Evolutionary conservation across 768 basidiomycete species (phyloP).

Genomic region (Tulasnella calospora): DNA sequence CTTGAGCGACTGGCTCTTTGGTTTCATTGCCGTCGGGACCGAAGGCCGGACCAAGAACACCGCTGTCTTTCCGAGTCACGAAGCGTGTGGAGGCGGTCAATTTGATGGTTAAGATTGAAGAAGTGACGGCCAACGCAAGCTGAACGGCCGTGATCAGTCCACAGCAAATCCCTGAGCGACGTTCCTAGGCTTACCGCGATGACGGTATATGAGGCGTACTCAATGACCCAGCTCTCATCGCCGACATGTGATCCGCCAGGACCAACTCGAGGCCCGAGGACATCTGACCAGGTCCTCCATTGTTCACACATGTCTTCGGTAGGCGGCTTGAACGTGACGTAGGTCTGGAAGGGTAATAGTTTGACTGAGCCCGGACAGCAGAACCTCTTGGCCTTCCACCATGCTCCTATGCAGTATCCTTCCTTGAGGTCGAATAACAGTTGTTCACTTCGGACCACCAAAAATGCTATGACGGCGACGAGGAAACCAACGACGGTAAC

Average conservation of each 20-base stretch:
- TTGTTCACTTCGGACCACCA: constrained; percentile 80
- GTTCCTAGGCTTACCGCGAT: constrained; percentile 61
- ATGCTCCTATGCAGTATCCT: constrained; percentile 68
- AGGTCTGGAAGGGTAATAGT: constrained; percentile 9
- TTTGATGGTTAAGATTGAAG: constrained; percentile 76
- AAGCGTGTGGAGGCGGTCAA: constrained; percentile 88
- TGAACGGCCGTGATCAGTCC: constrained; percentile 34
- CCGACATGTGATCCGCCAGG: constrained; percentile 34
- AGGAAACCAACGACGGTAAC: constrained; percentile 84
- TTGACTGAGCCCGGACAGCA: constrained; percentile 57
- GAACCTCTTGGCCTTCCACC: constrained; percentile 73
- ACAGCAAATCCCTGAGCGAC: not conserved
- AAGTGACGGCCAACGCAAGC: constrained; percentile 66
- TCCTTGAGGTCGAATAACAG: constrained; percentile 90
- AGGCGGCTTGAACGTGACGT: not conserved
- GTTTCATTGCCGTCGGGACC: not conserved
- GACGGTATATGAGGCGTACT: constrained; percentile 63
- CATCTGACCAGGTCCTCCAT: constrained; percentile 74
- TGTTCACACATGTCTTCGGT: constrained; percentile 44
- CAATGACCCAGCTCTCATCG: constrained; percentile 46
- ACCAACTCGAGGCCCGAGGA: constrained; percentile 41
- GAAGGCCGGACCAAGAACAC: constrained; percentile 42
- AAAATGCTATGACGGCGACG: constrained; percentile 79
- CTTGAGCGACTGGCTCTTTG: constrained; percentile 22
- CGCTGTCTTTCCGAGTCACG: constrained; percentile 82